Evolutionary conservation across 345 rosid species (phyloP), one percentile per base, ranked within the genome.

Genomic region (Noccaea caerulescens): DNA sequence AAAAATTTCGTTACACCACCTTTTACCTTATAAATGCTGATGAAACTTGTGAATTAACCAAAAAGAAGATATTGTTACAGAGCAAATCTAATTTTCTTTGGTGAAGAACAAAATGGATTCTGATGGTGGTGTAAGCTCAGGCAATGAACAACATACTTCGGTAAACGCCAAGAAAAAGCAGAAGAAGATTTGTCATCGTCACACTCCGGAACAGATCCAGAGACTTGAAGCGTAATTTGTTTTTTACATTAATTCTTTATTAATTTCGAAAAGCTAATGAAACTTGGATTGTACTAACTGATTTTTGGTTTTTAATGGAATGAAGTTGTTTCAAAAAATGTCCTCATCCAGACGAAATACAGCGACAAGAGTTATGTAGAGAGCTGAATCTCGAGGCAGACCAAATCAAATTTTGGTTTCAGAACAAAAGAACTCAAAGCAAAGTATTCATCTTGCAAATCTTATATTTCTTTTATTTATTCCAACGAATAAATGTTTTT

Each of bases 351-450:
- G 84, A 85, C 18, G 90, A 87, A 8, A 63, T 63, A 34, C 96
- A 86, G 14, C 69, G 90, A 69, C 63, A 78, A 1, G 69, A 42
- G 0, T n/a, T 91, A 20, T 76, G 96, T 51, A 50, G 20, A 51
- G 89, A 86, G 23, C 58, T 91, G 33, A 77, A 84, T 4, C 81
- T 91, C 0, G 86, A 76, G 9, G 54, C 68, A 3, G 78, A 72
- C 56, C 96, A 89, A 67, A 64, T 91, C 76, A 91, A 86, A 37
- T 89, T 89, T 58, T 91, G 97, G 97, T 91, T 91, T 67, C 96
- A 89, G 20, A 89, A 89, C 81, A 91, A 86, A 66, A 80, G 96
- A 58, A 87, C 93, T 36, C 96, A 89, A 45, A 55, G 57, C 23
- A 91, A 85, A 90, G 97, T 87, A 50, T 32, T 7, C 23, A 59